These are phyloP conservation scores for Hemileccinum impolitum DNA, from an alignment of 768 basidiomycete species.

Conservation along the genomic window DNA sequence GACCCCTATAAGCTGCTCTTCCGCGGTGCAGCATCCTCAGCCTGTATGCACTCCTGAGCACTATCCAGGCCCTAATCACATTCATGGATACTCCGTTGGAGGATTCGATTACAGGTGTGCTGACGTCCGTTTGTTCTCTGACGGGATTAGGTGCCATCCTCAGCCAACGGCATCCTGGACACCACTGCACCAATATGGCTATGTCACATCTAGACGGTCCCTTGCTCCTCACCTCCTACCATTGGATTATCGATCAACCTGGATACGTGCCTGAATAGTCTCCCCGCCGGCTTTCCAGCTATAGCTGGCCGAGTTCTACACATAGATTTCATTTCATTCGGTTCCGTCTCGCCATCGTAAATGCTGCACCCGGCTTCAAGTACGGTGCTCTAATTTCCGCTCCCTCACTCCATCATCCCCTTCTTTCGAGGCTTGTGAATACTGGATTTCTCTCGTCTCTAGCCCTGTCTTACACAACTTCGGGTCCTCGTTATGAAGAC, in stretches of 20 bases:
- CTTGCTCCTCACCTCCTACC: conserved; percentile 42
- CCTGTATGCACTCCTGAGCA: conserved; percentile 54
- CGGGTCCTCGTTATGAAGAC: conserved; percentile 42
- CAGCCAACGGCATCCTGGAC: conserved; percentile 45
- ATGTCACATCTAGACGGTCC: conserved; percentile 40
- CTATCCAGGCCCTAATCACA: conserved; percentile 44
- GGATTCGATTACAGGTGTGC: conserved; percentile 51
- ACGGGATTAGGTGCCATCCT: conserved; percentile 37
- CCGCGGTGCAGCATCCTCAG: conserved; percentile 52
- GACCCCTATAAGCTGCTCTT: conserved; percentile 26
- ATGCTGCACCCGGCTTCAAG: conserved; percentile 31
- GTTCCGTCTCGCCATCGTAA: conserved; percentile 25
- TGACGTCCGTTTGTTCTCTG: conserved; percentile 42
- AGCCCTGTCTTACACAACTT: conserved; percentile 22
- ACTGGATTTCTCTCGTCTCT: conserved; percentile 29
- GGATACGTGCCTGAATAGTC: conserved; percentile 44
- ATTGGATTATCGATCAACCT: conserved; percentile 46
- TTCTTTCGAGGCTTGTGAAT: conserved; percentile 36
- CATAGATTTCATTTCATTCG: conserved; percentile 29
- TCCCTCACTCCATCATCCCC: conserved; percentile 37
- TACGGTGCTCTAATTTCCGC: conserved; percentile 37
- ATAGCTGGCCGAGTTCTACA: conserved; percentile 10
- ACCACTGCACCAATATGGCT: conserved; percentile 38
- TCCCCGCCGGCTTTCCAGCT: neutral
- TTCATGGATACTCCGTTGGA: conserved; percentile 59